Base-by-base conservation (phyloP, 2,329 filamentous ascomycete species). In the Cadophora luteo-olivacea region DNA sequence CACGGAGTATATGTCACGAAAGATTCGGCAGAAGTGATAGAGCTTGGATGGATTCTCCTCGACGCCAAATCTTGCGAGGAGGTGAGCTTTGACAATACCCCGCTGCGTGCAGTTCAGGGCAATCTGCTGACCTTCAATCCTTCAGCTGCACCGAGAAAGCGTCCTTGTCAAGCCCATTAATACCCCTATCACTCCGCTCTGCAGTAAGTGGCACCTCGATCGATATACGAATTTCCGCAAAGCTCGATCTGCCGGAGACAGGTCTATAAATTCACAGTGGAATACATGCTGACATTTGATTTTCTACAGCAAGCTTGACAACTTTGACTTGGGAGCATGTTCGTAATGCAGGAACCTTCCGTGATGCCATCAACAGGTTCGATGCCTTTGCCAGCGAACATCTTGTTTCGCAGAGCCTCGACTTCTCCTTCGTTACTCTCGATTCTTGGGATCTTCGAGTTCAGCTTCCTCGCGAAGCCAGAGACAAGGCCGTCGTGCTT, bases 281-380 rank as follows among this genome's bases (percentile, higher is more conserved):
- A 71, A 58, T 67, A 73, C 48, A 61, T 66, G 65, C 75, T 77
- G 62, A 75, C 70, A 25, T 67, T 22, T 57, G 25, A 63, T 69
- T 60, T 49, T 66, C 62, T 78, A 74, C 80, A 97, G 94, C 96
- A 79, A 97, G 94, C 84, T 86, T 99, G 80, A 99, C 96, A 57
- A 99, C 96, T 74, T 85, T 99, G 77, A 98, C 96, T 65, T 99
- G 96, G 96, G 96, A 99, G 82, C 95, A 99, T 84, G 96, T 99
- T 80, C 92, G 95, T 80, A 97, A 95, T 81, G 95, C 96, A 80
- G 96, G 96, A 75, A 95, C 94, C 75, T 99, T 98, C 88, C 91
- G 95, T 77, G 96, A 98, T 83, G 96, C 96, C 75, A 92, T 99
- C 83, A 93, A 92, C 82, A 92, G 93, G 76, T 97, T 99, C 83